Base-by-base conservation (phyloP, 192 early-diverging fungal species). In the Chytriomyces hyalinus region DNA sequence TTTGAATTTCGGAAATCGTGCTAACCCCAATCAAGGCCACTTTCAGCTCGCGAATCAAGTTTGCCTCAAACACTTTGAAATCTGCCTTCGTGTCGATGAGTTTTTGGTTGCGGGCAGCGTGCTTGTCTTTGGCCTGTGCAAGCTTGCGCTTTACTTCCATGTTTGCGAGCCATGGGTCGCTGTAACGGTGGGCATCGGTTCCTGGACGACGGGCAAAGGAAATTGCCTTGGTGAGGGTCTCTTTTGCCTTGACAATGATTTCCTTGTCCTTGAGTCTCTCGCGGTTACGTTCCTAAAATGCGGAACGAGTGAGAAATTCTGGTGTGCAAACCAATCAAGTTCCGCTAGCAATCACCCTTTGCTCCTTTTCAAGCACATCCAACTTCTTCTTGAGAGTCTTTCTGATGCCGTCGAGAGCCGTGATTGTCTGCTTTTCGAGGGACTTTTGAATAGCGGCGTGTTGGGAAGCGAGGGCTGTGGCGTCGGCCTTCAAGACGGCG, bases 41-140 rank as follows among this genome's bases (percentile, higher is more conserved):
- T n/a, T 73, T 73, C 24, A 73, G n/a, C 43, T 73, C 71, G 53
- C 71, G 71, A 15, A 73, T 48, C 71, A 73, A 62, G 45, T 73
- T 73, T 9, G 71, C 71, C 46, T 73, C 71, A 63, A 73, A 73
- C 26, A 73, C 71, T 46, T 63, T 61, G 71, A 73, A 73, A 26
- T 73, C 71, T 11, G 71, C 53, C 46, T 73, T 73, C 15, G 62
- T 63, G 4, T 73, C 44, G 17, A 62, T 61, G 28, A 73, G 71
- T 60, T 61, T 62, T 0, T 73, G 43, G 71, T 46, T 73, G 44
- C 71, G 71, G 13, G 60, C 60, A 22, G 61, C 60, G 26, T 73
- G 53, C 59, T 62, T 61, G 36, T 43, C 9, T 49, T 73, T 73
- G 60, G 71, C 71, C 10, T 45, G 10, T 4, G 71, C 71, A 3